These are phyloP conservation scores for Vitis cinerea DNA, from an alignment of 164 flowering plant genomes.

Conservation along the genomic window DNA sequence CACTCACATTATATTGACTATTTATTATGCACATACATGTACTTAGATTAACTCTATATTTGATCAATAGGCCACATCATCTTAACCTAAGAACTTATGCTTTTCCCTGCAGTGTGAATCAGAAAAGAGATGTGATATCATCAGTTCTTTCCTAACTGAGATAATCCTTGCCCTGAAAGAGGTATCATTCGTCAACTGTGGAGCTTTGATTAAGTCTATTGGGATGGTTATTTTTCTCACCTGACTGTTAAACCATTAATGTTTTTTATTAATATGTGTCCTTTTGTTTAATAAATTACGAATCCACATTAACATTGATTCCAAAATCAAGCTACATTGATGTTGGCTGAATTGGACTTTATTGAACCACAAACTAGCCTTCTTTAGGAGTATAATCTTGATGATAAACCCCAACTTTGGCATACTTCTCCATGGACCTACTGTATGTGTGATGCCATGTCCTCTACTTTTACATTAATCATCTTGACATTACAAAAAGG, in stretches of 20 bases:
- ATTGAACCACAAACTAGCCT: too few species aligned
- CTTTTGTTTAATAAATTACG: neutral
- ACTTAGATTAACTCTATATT: neutral
- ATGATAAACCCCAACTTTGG: too few species aligned
- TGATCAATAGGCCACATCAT: neutral
- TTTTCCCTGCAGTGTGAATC: slow-evolving; percentile 49
- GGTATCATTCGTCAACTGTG: slow-evolving; percentile 41
- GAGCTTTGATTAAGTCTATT: neutral
- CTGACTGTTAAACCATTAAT: neutral
- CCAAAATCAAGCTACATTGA: too few species aligned
- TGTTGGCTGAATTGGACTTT: too few species aligned
- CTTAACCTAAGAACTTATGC: neutral
- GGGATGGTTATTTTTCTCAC: neutral
- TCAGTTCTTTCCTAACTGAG: slow-evolving; percentile 82
- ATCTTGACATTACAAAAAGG: too few species aligned
- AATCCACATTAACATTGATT: neutral
- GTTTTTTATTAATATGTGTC: neutral
- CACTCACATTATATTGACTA: neutral
- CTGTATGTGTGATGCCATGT: too few species aligned
- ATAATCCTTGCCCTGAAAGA: slow-evolving; percentile 91
- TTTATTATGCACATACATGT: neutral
- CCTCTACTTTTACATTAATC: too few species aligned
- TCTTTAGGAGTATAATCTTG: too few species aligned
- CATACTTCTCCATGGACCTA: too few species aligned
- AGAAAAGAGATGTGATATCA: slow-evolving; percentile 44